Conservation (phyloP, 1,284 basidiomycete genomes). For the Cystobasidium sp. region DNA sequence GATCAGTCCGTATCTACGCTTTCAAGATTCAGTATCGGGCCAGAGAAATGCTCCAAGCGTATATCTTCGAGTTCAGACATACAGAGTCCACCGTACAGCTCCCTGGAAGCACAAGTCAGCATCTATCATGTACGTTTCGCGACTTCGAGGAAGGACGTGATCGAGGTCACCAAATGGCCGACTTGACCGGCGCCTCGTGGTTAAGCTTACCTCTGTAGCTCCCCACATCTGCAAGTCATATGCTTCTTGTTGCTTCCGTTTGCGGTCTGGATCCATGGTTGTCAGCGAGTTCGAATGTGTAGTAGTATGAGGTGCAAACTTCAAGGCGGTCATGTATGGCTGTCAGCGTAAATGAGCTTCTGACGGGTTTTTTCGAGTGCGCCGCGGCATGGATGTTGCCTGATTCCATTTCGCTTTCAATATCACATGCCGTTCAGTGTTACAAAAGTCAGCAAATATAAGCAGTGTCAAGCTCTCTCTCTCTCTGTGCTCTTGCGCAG, state of each 20-base stretch:
- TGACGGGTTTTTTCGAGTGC: no score
- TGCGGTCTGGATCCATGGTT: slow-evolving; percentile 41
- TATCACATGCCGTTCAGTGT: no score
- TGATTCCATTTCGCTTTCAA: no score
- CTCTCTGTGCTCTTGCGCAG: no score
- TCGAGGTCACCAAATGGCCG: neutral
- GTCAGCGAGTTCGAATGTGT: neutral
- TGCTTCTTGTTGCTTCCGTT: slow-evolving; percentile 33
- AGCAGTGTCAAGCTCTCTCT: no score
- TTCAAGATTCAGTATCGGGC: no score
- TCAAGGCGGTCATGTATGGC: no score
- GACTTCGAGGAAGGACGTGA: neutral
- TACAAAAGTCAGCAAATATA: no score
- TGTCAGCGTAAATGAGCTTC: no score
- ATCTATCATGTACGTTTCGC: neutral
- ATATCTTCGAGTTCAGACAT: neutral
- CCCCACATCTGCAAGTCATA: slow-evolving; percentile 38
- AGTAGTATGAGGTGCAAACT: neutral
- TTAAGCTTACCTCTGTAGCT: slow-evolving; percentile 6
- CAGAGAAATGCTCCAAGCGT: neutral
- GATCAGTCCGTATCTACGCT: slow-evolving; percentile 32
- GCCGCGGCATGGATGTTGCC: no score
- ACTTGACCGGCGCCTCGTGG: neutral
- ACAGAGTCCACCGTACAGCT: slow-evolving; percentile 41
- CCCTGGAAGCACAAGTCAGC: slow-evolving; percentile 23